Evolutionary conservation across 2,329 filamentous ascomycete genomes (phyloP), one percentile per base, ranked within the genome.

Genomic region (Chaetothyriales sp.): DNA sequence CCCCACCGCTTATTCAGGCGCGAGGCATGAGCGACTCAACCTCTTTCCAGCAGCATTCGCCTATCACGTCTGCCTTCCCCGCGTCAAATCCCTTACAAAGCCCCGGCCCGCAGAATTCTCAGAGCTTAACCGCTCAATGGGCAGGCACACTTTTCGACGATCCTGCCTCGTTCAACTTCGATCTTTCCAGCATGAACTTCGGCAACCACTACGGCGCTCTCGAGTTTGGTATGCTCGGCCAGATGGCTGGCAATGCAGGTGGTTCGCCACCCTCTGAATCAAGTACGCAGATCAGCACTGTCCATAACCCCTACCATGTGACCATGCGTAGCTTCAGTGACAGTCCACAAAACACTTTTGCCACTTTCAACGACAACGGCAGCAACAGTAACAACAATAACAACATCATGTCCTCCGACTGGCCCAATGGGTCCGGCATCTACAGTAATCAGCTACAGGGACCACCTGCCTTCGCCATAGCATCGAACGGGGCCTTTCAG

Each of bases 201-300:
- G 89, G 88, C 51, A 96, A 92, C 64, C 87, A 94, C 57, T 98
- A 96, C 63, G 90, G 89, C 53, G 90, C 89, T 18, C 76, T 95
- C 66, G 92, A 96, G 66, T 95, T 96, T 65, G 85, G 88, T 49
- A 95, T 96, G 78, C 78, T 98, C 0, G 88, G 87, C 25, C 90
- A 96, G 65, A 94, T 98, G 85, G 87, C 86, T 53, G 87, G 85
- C n/a, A 85, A 85, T 12, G 84, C 86, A 12, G 84, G 81, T n/a
- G 86, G 92, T 59, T 85, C 81, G 15, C 80, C 83, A 5, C 79
- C 83, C 4, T 79, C 80, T 50, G 86, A 92, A 50, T 69, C 66
- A 18, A 64, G 64, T 47, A 70, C 67, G n/a, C 67, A 70, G 44
- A 65, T 68, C 55, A 69, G 69, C n/a, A 72, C 70, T 43, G 68